Conservation (phyloP, 495 filamentous ascomycete genomes). For the Penicillium goetzii region DNA sequence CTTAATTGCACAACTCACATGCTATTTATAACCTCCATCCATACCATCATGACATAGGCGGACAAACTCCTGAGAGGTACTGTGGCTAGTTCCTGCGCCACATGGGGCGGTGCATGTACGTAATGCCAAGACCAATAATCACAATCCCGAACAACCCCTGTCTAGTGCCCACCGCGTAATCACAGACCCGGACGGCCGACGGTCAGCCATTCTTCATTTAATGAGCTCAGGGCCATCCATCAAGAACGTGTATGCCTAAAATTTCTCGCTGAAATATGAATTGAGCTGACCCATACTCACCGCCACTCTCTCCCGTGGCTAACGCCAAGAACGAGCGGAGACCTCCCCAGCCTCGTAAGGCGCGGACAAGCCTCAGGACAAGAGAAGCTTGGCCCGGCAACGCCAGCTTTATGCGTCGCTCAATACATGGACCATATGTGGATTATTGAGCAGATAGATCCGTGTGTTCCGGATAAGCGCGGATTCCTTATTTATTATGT, state of each 20-base stretch:
- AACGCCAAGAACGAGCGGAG: constrained; percentile 21
- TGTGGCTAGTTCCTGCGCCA: neutral
- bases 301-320: constrained; percentile 22
- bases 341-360: constrained; percentile 24
- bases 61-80: neutral
- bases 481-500: neutral
- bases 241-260: neutral
- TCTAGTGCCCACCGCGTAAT: neutral
- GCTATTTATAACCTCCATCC: neutral
- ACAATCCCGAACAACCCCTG: neutral
- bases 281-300: constrained; percentile 13
- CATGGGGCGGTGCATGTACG: constrained; percentile 1
- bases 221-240: neutral
- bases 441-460: too few relatives aligned
- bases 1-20: neutral
- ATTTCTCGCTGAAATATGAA: neutral
- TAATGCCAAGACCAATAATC: neutral
- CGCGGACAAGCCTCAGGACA: constrained; percentile 37
- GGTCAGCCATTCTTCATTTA: neutral
- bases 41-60: neutral
- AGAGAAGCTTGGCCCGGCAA: constrained; percentile 38
- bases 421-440: neutral
- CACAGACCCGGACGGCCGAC: neutral
- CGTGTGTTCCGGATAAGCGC: constrained; percentile 13
- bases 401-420: constrained; percentile 8